Conservation (phyloP, 1,284 basidiomycete genomes). For the Boletus albobrunnescens region DNA sequence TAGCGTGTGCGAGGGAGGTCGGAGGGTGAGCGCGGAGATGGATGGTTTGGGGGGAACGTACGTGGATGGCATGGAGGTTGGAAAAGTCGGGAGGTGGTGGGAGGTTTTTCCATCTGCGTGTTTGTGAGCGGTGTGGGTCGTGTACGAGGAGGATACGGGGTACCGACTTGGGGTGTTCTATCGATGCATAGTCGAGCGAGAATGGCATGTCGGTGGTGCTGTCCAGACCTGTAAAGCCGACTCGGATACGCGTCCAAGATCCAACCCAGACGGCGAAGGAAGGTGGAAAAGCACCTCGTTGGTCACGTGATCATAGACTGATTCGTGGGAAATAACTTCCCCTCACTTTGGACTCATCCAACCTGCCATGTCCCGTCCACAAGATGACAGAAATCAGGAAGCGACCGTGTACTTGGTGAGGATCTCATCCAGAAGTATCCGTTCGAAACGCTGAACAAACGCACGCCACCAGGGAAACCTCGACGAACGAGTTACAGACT, state of each 20-base stretch:
- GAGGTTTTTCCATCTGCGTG: slow-evolving; percentile 53
- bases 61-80: slow-evolving; percentile 27
- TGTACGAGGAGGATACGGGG: neutral
- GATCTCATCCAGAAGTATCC: neutral
- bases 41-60: no score
- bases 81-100: slow-evolving; percentile 63
- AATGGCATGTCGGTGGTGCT: no score
- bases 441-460: neutral
- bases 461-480: slow-evolving; percentile 75
- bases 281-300: no score
- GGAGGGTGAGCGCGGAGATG: no score
- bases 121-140: neutral
- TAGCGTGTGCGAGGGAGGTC: slow-evolving; percentile 24
- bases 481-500: slow-evolving; percentile 91
- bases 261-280: no score
- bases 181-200: slow-evolving; percentile 28
- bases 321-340: neutral
- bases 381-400: slow-evolving; percentile 92
- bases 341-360: no score
- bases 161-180: slow-evolving; percentile 26
- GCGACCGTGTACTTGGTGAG: slow-evolving; percentile 89
- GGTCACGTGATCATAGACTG: no score
- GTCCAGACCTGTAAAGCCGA: no score
- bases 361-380: slow-evolving; percentile 73
- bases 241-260: no score